A percentile compares a stretch with the other conserved stretches of the same genome.
Conservation (phyloP, 2,329 filamentous ascomycete species). For the Aspergillus bombycis region DNA sequence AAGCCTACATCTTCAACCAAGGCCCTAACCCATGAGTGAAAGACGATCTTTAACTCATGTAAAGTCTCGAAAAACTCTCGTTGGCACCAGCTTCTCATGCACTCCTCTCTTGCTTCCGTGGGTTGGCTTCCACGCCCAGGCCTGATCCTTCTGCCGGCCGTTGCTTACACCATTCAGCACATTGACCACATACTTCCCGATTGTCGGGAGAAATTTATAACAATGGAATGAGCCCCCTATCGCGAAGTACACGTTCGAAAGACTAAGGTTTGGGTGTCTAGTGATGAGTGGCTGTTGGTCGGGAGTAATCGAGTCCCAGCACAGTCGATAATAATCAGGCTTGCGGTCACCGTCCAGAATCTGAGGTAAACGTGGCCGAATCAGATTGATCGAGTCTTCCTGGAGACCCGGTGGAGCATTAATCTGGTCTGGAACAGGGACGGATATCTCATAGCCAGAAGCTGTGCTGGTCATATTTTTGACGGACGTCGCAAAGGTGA, state of each 20-base stretch:
- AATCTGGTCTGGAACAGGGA: slow-evolving; percentile 53
- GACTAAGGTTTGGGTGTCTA: slow-evolving; percentile 51
- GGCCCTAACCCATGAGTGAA: not conserved
- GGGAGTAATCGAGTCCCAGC: slow-evolving; percentile 65
- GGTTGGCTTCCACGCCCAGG: slow-evolving; percentile 27
- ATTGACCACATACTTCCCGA: slow-evolving; percentile 59
- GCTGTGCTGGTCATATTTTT: slow-evolving; percentile 55
- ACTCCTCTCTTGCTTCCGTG: slow-evolving; percentile 25
- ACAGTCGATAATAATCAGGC: slow-evolving; percentile 51
- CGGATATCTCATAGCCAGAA: slow-evolving; percentile 57
- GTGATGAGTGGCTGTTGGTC: slow-evolving; percentile 66
- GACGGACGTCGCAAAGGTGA: slow-evolving; percentile 64
- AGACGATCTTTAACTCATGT: not conserved
- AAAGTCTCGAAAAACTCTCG: slow-evolving; percentile 28
- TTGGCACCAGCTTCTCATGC: slow-evolving; percentile 33
- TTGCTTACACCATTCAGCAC: slow-evolving; percentile 46
- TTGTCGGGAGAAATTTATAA: slow-evolving; percentile 67
- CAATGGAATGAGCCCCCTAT: slow-evolving; percentile 67
- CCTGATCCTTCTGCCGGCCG: slow-evolving; percentile 40
- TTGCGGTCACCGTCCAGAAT: slow-evolving; percentile 34
- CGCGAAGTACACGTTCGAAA: slow-evolving; percentile 61
- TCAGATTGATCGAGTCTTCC: slow-evolving; percentile 39
- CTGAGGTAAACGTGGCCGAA: slow-evolving; percentile 30
- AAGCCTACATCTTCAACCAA: not conserved
- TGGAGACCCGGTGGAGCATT: slow-evolving; percentile 47